Evolutionary conservation across 805 yeast genomes (phyloP).

Genomic region (Kodamaea fukazawae): DNA sequence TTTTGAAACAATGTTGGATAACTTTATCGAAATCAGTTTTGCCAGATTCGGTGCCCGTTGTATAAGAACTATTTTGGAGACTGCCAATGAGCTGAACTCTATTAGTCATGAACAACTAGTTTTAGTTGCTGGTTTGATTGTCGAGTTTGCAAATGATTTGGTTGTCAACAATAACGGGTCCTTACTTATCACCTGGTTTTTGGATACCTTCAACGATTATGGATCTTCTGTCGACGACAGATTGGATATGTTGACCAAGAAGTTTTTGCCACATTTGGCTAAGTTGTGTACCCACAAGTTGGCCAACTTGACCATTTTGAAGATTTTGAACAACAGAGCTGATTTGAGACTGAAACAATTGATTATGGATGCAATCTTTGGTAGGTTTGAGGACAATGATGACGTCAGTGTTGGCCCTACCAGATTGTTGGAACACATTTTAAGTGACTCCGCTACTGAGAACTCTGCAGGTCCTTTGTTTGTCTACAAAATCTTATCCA

Average conservation of each 20-base stretch:
- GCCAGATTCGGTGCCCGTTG: slow-evolving; percentile 96
- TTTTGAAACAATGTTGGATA: slow-evolving; percentile 74
- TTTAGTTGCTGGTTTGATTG: slow-evolving; percentile 72
- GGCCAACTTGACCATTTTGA: slow-evolving; percentile 79
- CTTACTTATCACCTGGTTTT: slow-evolving; percentile 85
- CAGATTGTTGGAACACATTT: slow-evolving; percentile 51
- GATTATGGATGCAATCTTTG: slow-evolving; percentile 66
- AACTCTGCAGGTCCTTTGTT: slow-evolving; percentile 54
- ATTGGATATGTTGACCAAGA: slow-evolving; percentile 61
- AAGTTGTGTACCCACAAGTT: slow-evolving; percentile 74
- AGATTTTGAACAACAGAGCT: slow-evolving; percentile 67
- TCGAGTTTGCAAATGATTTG: slow-evolving; percentile 72
- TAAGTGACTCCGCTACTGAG: slow-evolving; percentile 60
- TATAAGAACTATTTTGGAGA: slow-evolving; percentile 87
- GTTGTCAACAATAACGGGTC: slow-evolving; percentile 87
- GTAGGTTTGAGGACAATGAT: slow-evolving; percentile 35
- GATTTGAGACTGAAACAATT: slow-evolving; percentile 60
- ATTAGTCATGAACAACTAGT: slow-evolving; percentile 61
- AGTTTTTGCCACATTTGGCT: slow-evolving; percentile 59
- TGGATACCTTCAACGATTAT: slow-evolving; percentile 60
- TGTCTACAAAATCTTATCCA: slow-evolving; percentile 72
- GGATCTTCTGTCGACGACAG: slow-evolving; percentile 46
- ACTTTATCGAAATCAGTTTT: slow-evolving; percentile 76
- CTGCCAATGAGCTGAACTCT: slow-evolving; percentile 48
- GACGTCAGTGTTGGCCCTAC: slow-evolving; percentile 34